These are phyloP conservation scores for Eimeria praecox DNA, from an alignment of 169 alveolate species.

Conservation along the genomic window DNA sequence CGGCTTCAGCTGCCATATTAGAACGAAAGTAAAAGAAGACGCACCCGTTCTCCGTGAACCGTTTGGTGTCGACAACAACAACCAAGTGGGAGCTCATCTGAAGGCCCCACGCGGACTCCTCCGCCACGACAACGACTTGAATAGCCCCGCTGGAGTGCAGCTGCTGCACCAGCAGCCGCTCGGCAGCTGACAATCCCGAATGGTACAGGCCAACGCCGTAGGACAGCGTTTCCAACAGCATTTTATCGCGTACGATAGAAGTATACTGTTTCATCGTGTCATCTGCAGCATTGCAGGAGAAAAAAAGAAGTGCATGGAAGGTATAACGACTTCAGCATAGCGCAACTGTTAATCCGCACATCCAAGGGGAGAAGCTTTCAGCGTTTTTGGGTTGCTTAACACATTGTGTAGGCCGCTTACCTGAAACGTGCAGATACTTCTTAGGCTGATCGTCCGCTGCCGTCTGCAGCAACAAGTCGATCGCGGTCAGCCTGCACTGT, in stretches of 20 bases:
- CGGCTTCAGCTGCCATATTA: background rate
- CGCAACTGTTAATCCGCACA: background rate
- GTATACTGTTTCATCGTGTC: conserved; percentile 81
- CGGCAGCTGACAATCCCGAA: conserved; percentile 92
- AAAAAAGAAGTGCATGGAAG: background rate
- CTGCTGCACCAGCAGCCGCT: conserved; percentile 89
- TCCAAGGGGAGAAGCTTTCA: background rate
- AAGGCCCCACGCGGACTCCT: conserved; percentile 95
- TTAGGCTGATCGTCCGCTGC: conserved; percentile 88
- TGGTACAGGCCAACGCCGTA: conserved; percentile 94
- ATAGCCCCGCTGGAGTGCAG: conserved; percentile 91
- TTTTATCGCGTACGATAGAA: conserved; percentile 86
- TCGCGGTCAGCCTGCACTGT: conserved; percentile 96
- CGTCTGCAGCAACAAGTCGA: conserved; percentile 92
- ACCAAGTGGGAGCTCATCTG: conserved; percentile 90
- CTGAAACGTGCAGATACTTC: conserved; percentile 84
- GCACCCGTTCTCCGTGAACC: conserved; percentile 85
- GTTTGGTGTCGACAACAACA: conserved; percentile 90
- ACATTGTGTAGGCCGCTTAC: conserved; percentile 14
- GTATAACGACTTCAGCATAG: background rate
- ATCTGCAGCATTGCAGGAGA: conserved; percentile 58
- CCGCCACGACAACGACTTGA: conserved; percentile 93
- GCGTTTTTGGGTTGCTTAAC: background rate
- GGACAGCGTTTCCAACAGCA: conserved; percentile 85
- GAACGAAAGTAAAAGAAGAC: background rate